These are phyloP conservation scores for Exophiala xenobiotica DNA, from an alignment of 2,329 filamentous ascomycete genomes.

Conservation along the genomic window DNA sequence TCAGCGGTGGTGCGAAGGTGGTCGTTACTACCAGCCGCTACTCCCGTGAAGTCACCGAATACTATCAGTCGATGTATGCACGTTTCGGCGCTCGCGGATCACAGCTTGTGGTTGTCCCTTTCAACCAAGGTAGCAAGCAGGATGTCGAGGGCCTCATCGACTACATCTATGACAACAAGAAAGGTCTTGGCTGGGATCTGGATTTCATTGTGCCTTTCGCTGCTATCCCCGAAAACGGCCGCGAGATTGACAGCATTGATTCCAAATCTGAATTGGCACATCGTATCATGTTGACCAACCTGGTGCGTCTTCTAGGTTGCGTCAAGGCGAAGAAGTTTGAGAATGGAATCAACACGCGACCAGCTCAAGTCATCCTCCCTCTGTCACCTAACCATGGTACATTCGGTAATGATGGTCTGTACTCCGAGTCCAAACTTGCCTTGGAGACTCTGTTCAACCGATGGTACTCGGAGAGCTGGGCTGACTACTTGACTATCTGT, in stretches of 20 bases:
- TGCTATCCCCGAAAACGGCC: conserved; percentile 95
- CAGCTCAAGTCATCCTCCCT: conserved; percentile 92
- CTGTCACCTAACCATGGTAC: conserved; percentile 98
- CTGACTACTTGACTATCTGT: conserved; percentile 95
- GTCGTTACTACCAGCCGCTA: conserved; percentile 95
- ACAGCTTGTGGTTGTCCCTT: conserved; percentile 95
- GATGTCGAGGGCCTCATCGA: conserved; percentile 91
- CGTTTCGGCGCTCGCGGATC: conserved; percentile 91
- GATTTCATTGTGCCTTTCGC: conserved; percentile 96
- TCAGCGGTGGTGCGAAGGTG: conserved; percentile 95
- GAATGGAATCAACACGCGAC: conserved; percentile 88
- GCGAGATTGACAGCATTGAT: conserved; percentile 94
- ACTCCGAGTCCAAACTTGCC: conserved; percentile 96
- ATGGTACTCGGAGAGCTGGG: conserved; percentile 97
- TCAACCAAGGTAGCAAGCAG: conserved; percentile 98
- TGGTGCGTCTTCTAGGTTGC: conserved; percentile 82
- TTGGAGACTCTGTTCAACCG: conserved; percentile 97
- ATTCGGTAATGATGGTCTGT: conserved; percentile 95
- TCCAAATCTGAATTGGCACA: conserved; percentile 97
- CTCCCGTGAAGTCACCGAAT: conserved; percentile 96
- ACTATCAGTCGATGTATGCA: conserved; percentile 98
- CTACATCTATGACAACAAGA: conserved; percentile 97
- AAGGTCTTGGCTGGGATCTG: conserved; percentile 94
- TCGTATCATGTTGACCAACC: conserved; percentile 97
- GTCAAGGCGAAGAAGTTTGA: conserved; percentile 89